phyloP scores from a whole-genome alignment of 306 rosid genomes.

The Comarum palustre region DNA sequence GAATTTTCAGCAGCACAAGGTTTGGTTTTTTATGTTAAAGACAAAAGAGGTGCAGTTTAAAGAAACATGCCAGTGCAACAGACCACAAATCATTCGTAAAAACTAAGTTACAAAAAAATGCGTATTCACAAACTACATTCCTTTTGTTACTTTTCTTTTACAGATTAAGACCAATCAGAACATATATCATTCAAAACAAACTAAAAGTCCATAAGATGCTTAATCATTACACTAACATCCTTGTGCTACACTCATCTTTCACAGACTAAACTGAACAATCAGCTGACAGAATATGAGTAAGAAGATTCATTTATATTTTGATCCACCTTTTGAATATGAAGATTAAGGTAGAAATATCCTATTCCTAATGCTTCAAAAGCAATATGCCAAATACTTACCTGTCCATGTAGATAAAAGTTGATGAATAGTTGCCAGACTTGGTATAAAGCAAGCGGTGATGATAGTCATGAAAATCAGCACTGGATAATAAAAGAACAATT shows the following conservation, averaged over 20 bases:
- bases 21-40: neutral
- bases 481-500: conserved; percentile 33
- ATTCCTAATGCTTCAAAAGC: conserved; percentile 13
- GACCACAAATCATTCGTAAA: neutral
- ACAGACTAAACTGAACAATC: neutral
- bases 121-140: neutral
- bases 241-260: neutral
- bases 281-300: neutral
- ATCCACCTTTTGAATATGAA: neutral
- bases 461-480: conserved; percentile 95
- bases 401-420: conserved; percentile 94
- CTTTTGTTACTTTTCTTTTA: neutral
- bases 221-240: neutral
- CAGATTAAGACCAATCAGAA: neutral
- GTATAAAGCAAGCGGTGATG: conserved; percentile 95
- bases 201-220: neutral
- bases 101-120: neutral
- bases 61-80: neutral
- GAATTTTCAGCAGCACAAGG: neutral
- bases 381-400: conserved; percentile 40
- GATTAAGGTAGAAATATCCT: neutral
- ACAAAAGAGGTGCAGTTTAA: neutral
- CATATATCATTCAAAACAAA: neutral
- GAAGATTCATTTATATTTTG: neutral
- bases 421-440: conserved; percentile 95